Evolutionary conservation across 2,329 filamentous ascomycete species (phyloP).

Genomic region (Calonectria pauciramosa): DNA sequence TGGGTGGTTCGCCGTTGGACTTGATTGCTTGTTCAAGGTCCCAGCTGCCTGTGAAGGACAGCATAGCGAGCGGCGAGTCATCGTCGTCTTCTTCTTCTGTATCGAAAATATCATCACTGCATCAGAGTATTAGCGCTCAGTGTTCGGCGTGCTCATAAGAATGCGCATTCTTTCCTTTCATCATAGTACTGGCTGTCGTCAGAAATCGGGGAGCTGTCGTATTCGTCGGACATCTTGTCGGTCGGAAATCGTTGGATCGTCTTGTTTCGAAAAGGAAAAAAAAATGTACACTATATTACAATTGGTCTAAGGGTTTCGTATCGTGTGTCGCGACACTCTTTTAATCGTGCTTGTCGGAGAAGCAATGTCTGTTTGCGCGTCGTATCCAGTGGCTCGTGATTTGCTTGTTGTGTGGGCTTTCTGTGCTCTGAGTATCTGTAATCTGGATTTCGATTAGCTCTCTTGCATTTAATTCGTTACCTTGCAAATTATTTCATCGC

Average conservation of each 20-base stretch:
- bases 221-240: conserved; percentile 16
- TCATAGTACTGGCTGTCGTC: conserved; percentile 17
- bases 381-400: not conserved
- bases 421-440: not conserved
- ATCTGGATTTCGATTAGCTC: not conserved
- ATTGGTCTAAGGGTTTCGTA: not conserved
- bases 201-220: conserved; percentile 21
- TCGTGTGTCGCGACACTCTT: not conserved
- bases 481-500: conserved; percentile 4
- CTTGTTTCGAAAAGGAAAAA: not conserved
- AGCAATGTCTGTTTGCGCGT: not conserved
- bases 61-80: not conserved
- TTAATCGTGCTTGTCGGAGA: not conserved
- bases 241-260: conserved; percentile 1
- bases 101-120: conserved; percentile 15
- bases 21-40: conserved; percentile 5
- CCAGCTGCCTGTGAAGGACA: conserved; percentile 9
- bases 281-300: conserved; percentile 2
- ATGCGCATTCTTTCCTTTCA: conserved; percentile 9
- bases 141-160: not conserved
- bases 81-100: conserved; percentile 1
- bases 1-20: conserved; percentile 1
- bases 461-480: not conserved
- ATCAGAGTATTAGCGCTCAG: not conserved
- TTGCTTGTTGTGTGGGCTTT: not conserved